These are phyloP conservation scores for Golubevia sp. DNA, from an alignment of 1,284 basidiomycete species.

Conservation along the genomic window DNA sequence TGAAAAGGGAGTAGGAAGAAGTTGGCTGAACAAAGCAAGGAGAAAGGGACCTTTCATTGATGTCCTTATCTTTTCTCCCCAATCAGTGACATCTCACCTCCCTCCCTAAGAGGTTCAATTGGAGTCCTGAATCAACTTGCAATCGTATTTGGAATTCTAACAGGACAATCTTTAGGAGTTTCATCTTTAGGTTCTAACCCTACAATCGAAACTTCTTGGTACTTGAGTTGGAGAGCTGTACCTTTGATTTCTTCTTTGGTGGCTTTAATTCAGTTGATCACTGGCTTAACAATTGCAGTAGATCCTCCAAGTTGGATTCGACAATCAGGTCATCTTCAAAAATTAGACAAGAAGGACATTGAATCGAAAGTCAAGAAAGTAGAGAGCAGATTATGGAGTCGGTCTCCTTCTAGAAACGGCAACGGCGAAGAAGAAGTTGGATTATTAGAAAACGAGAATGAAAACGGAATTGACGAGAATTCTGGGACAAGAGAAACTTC, in stretches of 20 bases:
- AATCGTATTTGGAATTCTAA: slow-evolving; percentile 49
- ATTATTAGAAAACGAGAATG: neutral
- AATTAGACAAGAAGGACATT: no score
- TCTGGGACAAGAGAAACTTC: no score
- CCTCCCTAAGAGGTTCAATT: slow-evolving; percentile 33
- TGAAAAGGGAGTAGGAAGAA: neutral
- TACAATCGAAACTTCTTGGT: neutral
- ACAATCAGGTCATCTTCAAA: slow-evolving; percentile 1
- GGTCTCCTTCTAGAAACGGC: no score
- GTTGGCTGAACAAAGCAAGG: no score
- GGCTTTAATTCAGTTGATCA: slow-evolving; percentile 31
- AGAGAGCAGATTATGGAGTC: no score
- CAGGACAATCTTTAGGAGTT: slow-evolving; percentile 42
- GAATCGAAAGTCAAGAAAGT: no score
- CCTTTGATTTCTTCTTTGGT: slow-evolving; percentile 22
- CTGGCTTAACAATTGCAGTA: slow-evolving; percentile 15
- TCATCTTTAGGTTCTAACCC: slow-evolving; percentile 17
- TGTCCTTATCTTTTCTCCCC: neutral
- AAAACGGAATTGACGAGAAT: no score
- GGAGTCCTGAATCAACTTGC: slow-evolving; percentile 56
- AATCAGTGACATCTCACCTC: slow-evolving; percentile 45
- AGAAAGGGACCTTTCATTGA: neutral
- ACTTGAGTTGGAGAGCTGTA: slow-evolving; percentile 24
- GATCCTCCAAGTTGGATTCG: slow-evolving; percentile 49
- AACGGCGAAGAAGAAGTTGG: slow-evolving; percentile 4